Evolutionary conservation across 805 yeast genomes (phyloP).

Genomic region (Hanseniaspora meyeri): DNA sequence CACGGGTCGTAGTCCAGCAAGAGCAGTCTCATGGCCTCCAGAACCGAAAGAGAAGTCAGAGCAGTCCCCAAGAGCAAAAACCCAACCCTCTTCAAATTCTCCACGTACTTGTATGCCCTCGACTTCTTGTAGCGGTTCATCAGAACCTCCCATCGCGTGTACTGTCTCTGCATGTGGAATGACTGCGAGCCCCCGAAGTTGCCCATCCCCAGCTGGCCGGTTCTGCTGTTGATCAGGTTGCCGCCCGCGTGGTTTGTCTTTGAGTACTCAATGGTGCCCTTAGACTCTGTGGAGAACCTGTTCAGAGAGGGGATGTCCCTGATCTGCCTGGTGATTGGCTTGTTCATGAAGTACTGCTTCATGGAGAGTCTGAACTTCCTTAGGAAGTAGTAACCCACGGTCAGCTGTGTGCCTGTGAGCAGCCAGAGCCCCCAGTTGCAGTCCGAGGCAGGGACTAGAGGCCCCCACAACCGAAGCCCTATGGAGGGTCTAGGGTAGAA

Average conservation of each 20-base stretch:
- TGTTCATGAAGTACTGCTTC: constrained; percentile 9
- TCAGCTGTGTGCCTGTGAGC: constrained; percentile 41
- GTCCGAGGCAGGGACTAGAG: constrained; percentile 62
- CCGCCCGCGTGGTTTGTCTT: neutral
- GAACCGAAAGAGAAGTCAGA: constrained; percentile 40
- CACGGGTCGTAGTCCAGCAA: constrained; percentile 50
- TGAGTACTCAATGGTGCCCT: constrained; percentile 19
- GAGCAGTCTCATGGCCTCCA: constrained; percentile 42
- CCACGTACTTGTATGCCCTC: neutral
- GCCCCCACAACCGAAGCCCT: constrained; percentile 56
- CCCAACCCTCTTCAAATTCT: neutral
- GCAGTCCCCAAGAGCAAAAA: constrained; percentile 35
- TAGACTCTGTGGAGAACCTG: constrained; percentile 23
- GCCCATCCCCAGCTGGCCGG: constrained; percentile 14
- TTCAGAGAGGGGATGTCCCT: constrained; percentile 27
- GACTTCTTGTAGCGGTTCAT: neutral
- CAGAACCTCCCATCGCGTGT: constrained; percentile 3
- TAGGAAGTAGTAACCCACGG: constrained; percentile 30
- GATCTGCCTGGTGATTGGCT: constrained; percentile 21
- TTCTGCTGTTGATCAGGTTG: neutral
- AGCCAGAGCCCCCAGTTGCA: constrained; percentile 42
- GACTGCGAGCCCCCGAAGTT: constrained; percentile 20
- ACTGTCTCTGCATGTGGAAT: constrained; percentile 15
- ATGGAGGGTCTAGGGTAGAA: constrained; percentile 40
- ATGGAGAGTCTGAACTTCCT: constrained; percentile 12